phyloP scores from a whole-genome alignment of 306 rosid species.

The Sindora glabra region DNA sequence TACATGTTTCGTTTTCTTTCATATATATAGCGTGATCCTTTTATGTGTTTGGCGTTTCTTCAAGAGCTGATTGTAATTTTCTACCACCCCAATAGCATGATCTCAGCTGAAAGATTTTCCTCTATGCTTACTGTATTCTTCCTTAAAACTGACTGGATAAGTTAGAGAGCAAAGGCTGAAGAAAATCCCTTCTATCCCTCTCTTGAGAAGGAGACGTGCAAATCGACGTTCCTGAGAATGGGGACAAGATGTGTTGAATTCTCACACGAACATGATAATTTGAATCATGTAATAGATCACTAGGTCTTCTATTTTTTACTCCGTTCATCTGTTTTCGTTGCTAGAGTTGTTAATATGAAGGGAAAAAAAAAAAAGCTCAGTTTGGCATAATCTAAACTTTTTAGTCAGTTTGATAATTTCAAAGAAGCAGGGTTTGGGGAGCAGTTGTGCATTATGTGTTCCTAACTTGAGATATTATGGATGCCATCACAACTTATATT shows the following conservation, averaged over 20 bases:
- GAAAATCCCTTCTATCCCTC: neutral
- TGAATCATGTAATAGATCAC: constrained; percentile 6
- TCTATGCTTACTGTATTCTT: neutral
- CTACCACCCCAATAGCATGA: neutral
- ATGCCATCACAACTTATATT: neutral
- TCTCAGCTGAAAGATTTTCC: neutral
- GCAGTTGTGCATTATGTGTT: neutral
- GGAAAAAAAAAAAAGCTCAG: neutral
- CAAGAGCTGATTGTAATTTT: neutral
- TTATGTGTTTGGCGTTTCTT: neutral
- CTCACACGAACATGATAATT: neutral
- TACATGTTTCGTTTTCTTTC: neutral
- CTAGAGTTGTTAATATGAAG: neutral
- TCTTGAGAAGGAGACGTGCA: too few relatives aligned
- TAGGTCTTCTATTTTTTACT: constrained; percentile 1
- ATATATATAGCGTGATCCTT: neutral
- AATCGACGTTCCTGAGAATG: too few relatives aligned
- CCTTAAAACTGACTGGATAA: neutral
- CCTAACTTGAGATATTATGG: constrained; percentile 4
- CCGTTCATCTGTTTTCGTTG: neutral
- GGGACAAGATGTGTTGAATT: too few relatives aligned
- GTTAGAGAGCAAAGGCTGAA: neutral
- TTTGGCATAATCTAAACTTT: neutral
- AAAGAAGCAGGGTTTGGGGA: neutral
- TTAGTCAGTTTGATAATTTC: neutral